phyloP scores from a whole-genome alignment of 202 grass and related monocot species.

The Cymbopogon flexuosus region DNA sequence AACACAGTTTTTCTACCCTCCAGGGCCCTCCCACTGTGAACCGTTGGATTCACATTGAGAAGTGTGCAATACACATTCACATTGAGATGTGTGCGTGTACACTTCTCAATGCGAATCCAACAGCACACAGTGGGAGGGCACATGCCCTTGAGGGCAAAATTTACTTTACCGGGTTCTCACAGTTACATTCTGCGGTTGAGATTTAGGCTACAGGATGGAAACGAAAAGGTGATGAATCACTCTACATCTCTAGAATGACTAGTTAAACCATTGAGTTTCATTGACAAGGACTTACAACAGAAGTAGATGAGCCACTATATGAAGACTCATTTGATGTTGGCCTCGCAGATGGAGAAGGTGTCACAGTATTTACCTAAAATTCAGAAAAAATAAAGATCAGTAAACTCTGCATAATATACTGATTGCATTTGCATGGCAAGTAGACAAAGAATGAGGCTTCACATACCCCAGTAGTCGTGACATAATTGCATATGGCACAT shows the following conservation, averaged over 20 bases:
- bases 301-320: slow-evolving; percentile 49
- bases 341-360: slow-evolving; percentile 26
- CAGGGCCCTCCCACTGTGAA: too few relatives aligned
- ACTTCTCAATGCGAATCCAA: too few relatives aligned
- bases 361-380: slow-evolving; percentile 47
- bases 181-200: slow-evolving; percentile 71
- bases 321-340: slow-evolving; percentile 39
- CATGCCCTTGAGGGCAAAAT: too few relatives aligned
- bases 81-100: too few relatives aligned
- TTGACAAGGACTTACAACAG: slow-evolving; percentile 51
- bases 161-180: too few relatives aligned
- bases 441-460: neutral
- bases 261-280: neutral
- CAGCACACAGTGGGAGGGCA: too few relatives aligned
- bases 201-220: slow-evolving; percentile 44
- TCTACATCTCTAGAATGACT: slow-evolving; percentile 18
- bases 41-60: too few relatives aligned
- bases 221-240: slow-evolving; percentile 12
- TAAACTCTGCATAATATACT: neutral
- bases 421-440: neutral
- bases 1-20: too few relatives aligned
- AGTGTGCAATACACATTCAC: too few relatives aligned
- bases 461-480: slow-evolving; percentile 71
- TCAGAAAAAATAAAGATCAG: slow-evolving; percentile 29
- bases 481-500: slow-evolving; percentile 78